Percentiles rank a stretch among this genome's conserved stretches.
Evolutionary conservation across 257 asterid species (phyloP).

Genomic region (Solanum arcanum): DNA sequence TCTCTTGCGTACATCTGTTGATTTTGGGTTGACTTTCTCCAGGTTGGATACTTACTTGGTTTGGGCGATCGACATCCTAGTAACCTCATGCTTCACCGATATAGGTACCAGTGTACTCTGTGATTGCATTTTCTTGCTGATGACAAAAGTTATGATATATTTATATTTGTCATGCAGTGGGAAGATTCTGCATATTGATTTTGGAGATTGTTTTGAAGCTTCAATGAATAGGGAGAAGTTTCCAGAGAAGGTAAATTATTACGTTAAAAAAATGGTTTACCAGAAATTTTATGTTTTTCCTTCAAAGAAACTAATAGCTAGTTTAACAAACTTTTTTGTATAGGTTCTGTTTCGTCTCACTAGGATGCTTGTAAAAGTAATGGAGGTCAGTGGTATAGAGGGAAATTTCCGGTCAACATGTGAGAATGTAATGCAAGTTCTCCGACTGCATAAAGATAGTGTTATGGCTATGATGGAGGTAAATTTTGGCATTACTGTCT

Average conservation of each 20-base stretch:
- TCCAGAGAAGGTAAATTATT: constrained; percentile 79
- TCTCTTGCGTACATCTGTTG: not conserved
- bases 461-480: constrained; percentile 99
- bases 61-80: constrained; percentile 99
- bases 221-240: constrained; percentile 96
- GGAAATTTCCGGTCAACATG: constrained; percentile 97
- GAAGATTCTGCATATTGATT: constrained; percentile 93
- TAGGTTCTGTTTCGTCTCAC: constrained; percentile 99
- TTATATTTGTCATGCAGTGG: constrained; percentile 45
- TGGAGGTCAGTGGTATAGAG: constrained; percentile 99
- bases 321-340: constrained; percentile 6
- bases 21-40: constrained; percentile 8
- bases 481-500: not conserved
- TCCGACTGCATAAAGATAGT: constrained; percentile 82
- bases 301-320: not conserved
- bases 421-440: constrained; percentile 96
- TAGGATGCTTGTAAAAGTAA: constrained; percentile 98
- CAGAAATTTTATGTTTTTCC: not conserved
- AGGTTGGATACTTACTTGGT: constrained; percentile 99
- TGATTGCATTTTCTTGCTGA: not conserved
- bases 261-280: not conserved
- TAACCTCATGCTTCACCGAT: constrained; percentile 97
- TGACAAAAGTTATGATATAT: constrained; percentile 2
- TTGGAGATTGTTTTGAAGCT: constrained; percentile 99
- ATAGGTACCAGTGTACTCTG: constrained; percentile 38